Evolutionary conservation across 805 yeast species (phyloP).

Genomic region (Yarrowia keelungensis): DNA sequence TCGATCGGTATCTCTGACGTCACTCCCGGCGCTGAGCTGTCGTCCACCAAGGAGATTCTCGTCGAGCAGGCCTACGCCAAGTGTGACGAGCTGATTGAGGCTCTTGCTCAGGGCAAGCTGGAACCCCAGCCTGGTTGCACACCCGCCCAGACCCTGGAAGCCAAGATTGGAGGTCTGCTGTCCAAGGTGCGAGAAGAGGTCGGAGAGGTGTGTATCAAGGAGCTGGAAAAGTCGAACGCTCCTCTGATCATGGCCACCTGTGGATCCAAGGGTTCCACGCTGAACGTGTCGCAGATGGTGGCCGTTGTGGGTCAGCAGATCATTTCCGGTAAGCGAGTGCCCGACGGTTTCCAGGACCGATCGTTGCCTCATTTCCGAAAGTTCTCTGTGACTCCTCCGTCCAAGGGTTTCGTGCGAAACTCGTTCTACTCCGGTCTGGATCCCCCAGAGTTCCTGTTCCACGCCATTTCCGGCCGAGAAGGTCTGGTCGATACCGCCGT

Average conservation of each 20-base stretch:
- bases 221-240: slow-evolving; percentile 87
- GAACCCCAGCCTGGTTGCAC: slow-evolving; percentile 99
- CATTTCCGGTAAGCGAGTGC: slow-evolving; percentile 98
- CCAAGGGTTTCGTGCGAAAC: slow-evolving; percentile 96
- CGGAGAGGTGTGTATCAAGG: slow-evolving; percentile 95
- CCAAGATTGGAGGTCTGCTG: slow-evolving; percentile 93
- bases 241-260: slow-evolving; percentile 99
- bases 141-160: slow-evolving; percentile 97
- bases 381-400: slow-evolving; percentile 95
- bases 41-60: slow-evolving; percentile 78
- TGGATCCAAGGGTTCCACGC: slow-evolving; percentile 98
- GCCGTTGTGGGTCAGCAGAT: slow-evolving; percentile 99
- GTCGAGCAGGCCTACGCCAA: slow-evolving; percentile 89
- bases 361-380: slow-evolving; percentile 96
- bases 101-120: slow-evolving; percentile 80
- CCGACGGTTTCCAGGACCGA: slow-evolving; percentile 99
- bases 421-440: slow-evolving; percentile 92
- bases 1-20: slow-evolving; percentile 98
- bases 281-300: slow-evolving; percentile 99
- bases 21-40: slow-evolving; percentile 85
- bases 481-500: slow-evolving; percentile 99
- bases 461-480: slow-evolving; percentile 99
- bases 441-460: slow-evolving; percentile 97
- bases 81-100: slow-evolving; percentile 87
- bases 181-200: slow-evolving; percentile 99